These are phyloP conservation scores for Nothopassalora personata DNA, from an alignment of 2,329 filamentous ascomycete species.

Conservation along the genomic window DNA sequence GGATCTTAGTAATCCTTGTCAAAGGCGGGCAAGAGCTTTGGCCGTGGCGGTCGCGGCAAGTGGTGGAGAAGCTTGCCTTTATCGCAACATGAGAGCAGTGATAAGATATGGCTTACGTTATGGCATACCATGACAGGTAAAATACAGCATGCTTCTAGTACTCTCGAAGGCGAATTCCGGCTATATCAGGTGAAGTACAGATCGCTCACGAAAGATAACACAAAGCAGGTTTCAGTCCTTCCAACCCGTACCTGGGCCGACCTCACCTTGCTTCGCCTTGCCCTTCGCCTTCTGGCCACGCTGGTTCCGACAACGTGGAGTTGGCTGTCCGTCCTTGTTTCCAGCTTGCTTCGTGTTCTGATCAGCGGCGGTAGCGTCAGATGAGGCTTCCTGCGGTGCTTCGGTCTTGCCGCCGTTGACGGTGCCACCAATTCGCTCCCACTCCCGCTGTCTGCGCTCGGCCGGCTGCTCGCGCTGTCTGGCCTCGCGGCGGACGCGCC, in stretches of 20 bases:
- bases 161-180: too few relatives aligned
- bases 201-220: background rate
- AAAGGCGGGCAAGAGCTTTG: background rate
- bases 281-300: slow-evolving; percentile 8
- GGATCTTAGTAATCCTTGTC: background rate
- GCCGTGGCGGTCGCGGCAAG: background rate
- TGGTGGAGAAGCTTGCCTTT: background rate
- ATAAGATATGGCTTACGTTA: background rate
- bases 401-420: background rate
- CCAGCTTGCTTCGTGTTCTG: background rate
- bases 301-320: slow-evolving; percentile 8
- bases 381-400: too few relatives aligned
- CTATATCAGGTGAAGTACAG: too few relatives aligned
- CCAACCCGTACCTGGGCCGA: background rate
- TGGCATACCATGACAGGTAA: too few relatives aligned
- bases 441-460: background rate
- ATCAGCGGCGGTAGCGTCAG: background rate
- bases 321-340: background rate
- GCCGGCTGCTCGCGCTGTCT: too few relatives aligned
- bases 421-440: background rate
- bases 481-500: background rate
- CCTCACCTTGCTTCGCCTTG: background rate
- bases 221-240: background rate
- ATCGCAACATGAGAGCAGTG: background rate
- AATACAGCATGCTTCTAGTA: too few relatives aligned